Conservation (phyloP, 148 eudicot genomes). For the Tetragonia tetragonoides region DNA sequence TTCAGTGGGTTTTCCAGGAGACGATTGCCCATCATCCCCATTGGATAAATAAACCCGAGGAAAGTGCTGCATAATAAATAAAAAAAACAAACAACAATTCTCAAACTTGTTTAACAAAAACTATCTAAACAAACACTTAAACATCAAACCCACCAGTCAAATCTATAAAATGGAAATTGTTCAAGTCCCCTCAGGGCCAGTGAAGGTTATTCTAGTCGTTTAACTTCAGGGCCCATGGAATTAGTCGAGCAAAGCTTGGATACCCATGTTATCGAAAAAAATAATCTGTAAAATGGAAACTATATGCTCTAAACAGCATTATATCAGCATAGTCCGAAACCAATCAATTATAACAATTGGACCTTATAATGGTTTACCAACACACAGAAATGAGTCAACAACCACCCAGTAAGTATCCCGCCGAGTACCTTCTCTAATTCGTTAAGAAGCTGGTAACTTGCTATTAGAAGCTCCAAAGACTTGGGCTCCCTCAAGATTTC, state of each 20-base stretch:
- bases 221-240: too few relatives aligned
- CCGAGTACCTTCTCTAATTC: constrained; percentile 84
- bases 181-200: too few relatives aligned
- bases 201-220: too few relatives aligned
- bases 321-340: not conserved
- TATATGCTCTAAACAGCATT: not conserved
- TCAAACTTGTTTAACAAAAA: not conserved
- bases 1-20: constrained; percentile 29
- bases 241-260: too few relatives aligned
- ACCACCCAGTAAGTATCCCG: too few relatives aligned
- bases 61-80: constrained; percentile 47
- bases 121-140: not conserved
- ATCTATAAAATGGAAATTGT: not conserved
- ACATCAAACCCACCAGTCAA: not conserved
- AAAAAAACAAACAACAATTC: not conserved
- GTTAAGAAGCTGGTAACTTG: constrained; percentile 65
- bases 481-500: constrained; percentile 63
- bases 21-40: constrained; percentile 27
- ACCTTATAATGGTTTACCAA: not conserved
- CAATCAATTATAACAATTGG: not conserved
- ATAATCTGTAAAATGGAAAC: not conserved
- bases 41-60: constrained; percentile 50
- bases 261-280: too few relatives aligned
- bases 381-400: too few relatives aligned
- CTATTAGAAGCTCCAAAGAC: constrained; percentile 65